Conservation (phyloP, 768 basidiomycete species). For the Amanita pallidorosea region DNA sequence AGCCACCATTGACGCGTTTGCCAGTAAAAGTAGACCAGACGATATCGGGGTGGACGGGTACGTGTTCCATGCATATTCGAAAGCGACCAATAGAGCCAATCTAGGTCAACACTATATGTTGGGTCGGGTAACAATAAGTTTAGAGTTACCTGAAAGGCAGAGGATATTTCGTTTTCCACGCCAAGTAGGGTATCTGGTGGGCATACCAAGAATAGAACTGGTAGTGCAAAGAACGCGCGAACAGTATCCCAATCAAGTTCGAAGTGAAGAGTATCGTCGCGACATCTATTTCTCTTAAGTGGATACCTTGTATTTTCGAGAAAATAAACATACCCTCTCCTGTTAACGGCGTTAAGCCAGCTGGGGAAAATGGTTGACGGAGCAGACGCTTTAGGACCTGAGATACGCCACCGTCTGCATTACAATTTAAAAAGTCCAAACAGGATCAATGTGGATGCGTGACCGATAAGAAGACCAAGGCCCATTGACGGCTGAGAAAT, state of each 20-base stretch:
- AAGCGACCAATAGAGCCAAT: slow-evolving; percentile 40
- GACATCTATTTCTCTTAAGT: slow-evolving; percentile 40
- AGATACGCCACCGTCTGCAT: slow-evolving; percentile 55
- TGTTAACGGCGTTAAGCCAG: slow-evolving; percentile 34
- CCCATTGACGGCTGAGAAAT: slow-evolving; percentile 60
- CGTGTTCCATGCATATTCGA: slow-evolving; percentile 85
- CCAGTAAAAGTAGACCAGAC: slow-evolving; percentile 41
- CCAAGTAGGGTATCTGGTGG: slow-evolving; percentile 77
- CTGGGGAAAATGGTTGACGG: slow-evolving; percentile 36
- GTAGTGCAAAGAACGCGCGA: slow-evolving; percentile 92
- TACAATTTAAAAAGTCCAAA: slow-evolving; percentile 69
- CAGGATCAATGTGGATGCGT: slow-evolving; percentile 42
- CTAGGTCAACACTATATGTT: slow-evolving; percentile 26
- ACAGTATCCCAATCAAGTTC: slow-evolving; percentile 85
- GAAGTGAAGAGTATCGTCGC: slow-evolving; percentile 80
- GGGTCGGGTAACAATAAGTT: neutral
- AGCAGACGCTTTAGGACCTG: slow-evolving; percentile 45
- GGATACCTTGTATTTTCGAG: neutral
- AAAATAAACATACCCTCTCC: slow-evolving; percentile 47
- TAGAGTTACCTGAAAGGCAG: slow-evolving; percentile 43
- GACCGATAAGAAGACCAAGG: slow-evolving; percentile 54
- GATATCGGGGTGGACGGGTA: slow-evolving; percentile 71
- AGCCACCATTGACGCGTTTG: slow-evolving; percentile 38
- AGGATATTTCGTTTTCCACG: slow-evolving; percentile 65
- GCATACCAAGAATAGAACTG: slow-evolving; percentile 99